Base-by-base conservation (phyloP, 2,329 filamentous ascomycete genomes). In the Cercospora sp. region DNA sequence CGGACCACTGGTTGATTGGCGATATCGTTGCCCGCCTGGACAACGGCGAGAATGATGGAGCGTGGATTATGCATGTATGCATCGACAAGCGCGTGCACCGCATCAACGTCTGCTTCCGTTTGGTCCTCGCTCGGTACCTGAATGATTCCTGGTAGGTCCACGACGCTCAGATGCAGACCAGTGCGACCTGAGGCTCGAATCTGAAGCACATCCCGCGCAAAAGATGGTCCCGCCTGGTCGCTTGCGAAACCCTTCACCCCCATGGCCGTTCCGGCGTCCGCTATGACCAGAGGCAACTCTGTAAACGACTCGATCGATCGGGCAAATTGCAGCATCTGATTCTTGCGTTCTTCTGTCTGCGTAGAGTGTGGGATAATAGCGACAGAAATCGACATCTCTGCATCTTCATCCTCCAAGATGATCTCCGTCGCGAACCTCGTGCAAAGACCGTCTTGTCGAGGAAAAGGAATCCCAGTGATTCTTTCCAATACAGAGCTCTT, bases 401-500 rank as follows among this genome's bases (percentile, higher is more conserved):
- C 42, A 9, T 20, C 26, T 5, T 42, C 23, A 8, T 66, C 67
- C 13, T 72, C 70, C 31, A 76, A 73, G 20, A 75, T 68, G 36
- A 76, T 66, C 63, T 76, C 68, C 8, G 75, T 76, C 10, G 72
- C 73, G 65, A 75, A 75, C 0, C 85, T 80, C 0, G 87, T 89
- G 73, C 86, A 89, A 0, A 86, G 67, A 26, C 79, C 83, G 18
- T 82, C 82, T 10, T 87, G 84, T 5, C 83, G 79, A 0, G 86
- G 85, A 45, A 90, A 88, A 0, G 82, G 81, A 63, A 70, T 71
- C 12, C 84, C 82, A 0, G 87, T 86, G 36, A 90, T 85, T 1
- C 87, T 88, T 69, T 89, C 85, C 0, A 90, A 81, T 0, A 89
- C 86, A 0, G 86, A 89, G 13, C 84, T 87, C 73, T 90, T 90